Percentiles rank a stretch among this genome's conserved stretches.
Conservation (phyloP, 2,329 filamentous ascomycete species). For the Fusarium praegraminearum region DNA sequence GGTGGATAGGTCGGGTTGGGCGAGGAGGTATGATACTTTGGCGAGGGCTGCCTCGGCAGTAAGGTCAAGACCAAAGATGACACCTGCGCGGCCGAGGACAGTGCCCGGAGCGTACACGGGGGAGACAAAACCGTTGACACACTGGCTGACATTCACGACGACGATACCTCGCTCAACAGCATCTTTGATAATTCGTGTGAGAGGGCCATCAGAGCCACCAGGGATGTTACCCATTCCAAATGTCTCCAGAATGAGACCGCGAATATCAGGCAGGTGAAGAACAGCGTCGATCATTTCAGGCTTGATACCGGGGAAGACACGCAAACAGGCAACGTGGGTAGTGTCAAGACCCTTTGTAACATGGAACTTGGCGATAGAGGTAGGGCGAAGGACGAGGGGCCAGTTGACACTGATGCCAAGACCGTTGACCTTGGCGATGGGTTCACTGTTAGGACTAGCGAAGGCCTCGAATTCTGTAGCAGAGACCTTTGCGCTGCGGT, state of each 20-base stretch:
- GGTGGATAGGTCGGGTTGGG: slow-evolving; percentile 71
- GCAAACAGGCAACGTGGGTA: slow-evolving; percentile 88
- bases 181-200: slow-evolving; percentile 81
- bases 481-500: slow-evolving; percentile 88
- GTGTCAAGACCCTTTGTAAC: slow-evolving; percentile 83
- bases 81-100: slow-evolving; percentile 82
- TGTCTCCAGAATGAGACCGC: slow-evolving; percentile 87
- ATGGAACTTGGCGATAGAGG: slow-evolving; percentile 77
- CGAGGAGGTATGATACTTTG: slow-evolving; percentile 88
- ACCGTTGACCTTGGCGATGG: slow-evolving; percentile 84
- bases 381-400: slow-evolving; percentile 80
- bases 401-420: slow-evolving; percentile 85
- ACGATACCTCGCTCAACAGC: slow-evolving; percentile 85
- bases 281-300: slow-evolving; percentile 94
- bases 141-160: slow-evolving; percentile 93
- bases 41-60: slow-evolving; percentile 92
- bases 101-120: slow-evolving; percentile 83
- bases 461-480: slow-evolving; percentile 90
- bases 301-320: slow-evolving; percentile 92
- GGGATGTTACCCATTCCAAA: slow-evolving; percentile 95
- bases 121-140: slow-evolving; percentile 80
- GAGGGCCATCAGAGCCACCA: slow-evolving; percentile 80
- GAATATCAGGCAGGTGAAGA: slow-evolving; percentile 78
- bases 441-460: slow-evolving; percentile 85
- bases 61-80: slow-evolving; percentile 89